Evolutionary conservation across 164 flowering plant species (phyloP).

Genomic region (Liriodendron chinense): DNA sequence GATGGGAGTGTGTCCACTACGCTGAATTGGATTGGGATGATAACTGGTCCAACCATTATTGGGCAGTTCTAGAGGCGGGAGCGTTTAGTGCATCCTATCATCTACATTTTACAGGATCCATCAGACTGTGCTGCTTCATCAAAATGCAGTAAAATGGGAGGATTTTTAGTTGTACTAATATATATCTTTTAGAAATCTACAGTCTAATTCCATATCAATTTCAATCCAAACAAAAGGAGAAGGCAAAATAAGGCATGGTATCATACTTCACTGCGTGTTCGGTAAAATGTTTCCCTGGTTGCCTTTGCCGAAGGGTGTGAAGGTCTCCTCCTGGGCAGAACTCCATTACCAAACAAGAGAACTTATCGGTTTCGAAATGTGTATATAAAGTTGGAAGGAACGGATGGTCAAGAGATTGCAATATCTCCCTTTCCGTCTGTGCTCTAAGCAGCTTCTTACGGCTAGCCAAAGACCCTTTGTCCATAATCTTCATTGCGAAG

Average conservation of each 20-base stretch:
- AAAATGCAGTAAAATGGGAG: background rate
- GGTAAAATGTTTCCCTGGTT: slow-evolving; percentile 79
- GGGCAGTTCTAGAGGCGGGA: background rate
- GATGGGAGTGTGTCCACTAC: no score
- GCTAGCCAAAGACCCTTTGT: slow-evolving; percentile 61
- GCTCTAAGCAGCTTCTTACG: slow-evolving; percentile 89
- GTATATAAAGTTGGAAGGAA: slow-evolving; percentile 78
- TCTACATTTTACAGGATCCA: background rate
- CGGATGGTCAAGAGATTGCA: slow-evolving; percentile 83
- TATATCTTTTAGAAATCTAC: background rate
- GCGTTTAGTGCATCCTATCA: background rate
- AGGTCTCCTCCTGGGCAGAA: slow-evolving; percentile 92
- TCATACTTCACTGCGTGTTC: slow-evolving; percentile 79
- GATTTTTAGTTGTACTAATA: no score
- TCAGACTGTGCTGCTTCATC: background rate
- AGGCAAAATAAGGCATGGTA: slow-evolving; percentile 19
- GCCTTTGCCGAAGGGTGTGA: slow-evolving; percentile 82
- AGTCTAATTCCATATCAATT: background rate
- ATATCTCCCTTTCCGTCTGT: slow-evolving; percentile 85
- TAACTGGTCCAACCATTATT: no score
- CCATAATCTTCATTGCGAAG: slow-evolving; percentile 90
- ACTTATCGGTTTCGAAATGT: slow-evolving; percentile 85
- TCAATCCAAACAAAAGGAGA: background rate
- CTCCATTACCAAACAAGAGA: slow-evolving; percentile 89
- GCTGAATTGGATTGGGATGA: no score